A percentile compares a stretch with the other conserved stretches of the same genome.
phyloP scores from a whole-genome alignment of 2,329 filamentous ascomycete species.

The Arthrobotrys sphaeroides region DNA sequence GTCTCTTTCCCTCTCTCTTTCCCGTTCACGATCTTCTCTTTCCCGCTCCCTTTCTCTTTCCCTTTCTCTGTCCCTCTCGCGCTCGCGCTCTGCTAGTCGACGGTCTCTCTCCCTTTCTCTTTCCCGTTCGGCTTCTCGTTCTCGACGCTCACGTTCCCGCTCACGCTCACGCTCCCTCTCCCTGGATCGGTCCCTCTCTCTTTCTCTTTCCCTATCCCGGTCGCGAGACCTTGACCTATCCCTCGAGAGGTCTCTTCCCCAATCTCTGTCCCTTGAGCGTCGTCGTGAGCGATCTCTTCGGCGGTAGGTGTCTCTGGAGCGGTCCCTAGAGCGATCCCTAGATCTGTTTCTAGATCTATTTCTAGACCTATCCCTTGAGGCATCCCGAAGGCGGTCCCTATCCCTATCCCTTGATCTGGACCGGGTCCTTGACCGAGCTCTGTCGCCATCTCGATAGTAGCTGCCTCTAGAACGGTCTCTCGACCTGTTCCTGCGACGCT shows the following conservation, averaged over 20 bases:
- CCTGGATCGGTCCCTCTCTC: slow-evolving; percentile 34
- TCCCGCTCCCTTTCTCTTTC: slow-evolving; percentile 34
- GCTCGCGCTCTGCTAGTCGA: slow-evolving; percentile 32
- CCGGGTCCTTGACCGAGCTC: slow-evolving; percentile 28
- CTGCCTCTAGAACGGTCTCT: slow-evolving; percentile 37
- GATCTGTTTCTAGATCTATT: slow-evolving; percentile 41
- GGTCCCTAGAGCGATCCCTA: slow-evolving; percentile 28
- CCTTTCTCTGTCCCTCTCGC: slow-evolving; percentile 30
- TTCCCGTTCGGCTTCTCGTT: neutral
- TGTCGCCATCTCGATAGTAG: slow-evolving; percentile 29
- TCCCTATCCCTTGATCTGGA: slow-evolving; percentile 29
- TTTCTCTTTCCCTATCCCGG: slow-evolving; percentile 32
- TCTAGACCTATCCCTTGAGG: slow-evolving; percentile 9
- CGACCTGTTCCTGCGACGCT: slow-evolving; percentile 21
- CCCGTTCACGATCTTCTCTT: slow-evolving; percentile 22
- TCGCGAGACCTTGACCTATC: slow-evolving; percentile 40
- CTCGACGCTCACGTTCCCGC: slow-evolving; percentile 21
- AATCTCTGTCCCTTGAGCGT: slow-evolving; percentile 38
- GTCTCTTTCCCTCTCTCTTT: slow-evolving; percentile 24
- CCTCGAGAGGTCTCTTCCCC: slow-evolving; percentile 32
- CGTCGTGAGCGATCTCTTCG: slow-evolving; percentile 30
- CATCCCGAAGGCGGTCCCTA: neutral
- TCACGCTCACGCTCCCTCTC: slow-evolving; percentile 24
- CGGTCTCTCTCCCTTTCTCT: slow-evolving; percentile 23
- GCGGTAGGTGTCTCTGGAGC: slow-evolving; percentile 24